These are phyloP conservation scores for Malus sieversii DNA, from an alignment of 306 rosid genomes.

Conservation along the genomic window DNA sequence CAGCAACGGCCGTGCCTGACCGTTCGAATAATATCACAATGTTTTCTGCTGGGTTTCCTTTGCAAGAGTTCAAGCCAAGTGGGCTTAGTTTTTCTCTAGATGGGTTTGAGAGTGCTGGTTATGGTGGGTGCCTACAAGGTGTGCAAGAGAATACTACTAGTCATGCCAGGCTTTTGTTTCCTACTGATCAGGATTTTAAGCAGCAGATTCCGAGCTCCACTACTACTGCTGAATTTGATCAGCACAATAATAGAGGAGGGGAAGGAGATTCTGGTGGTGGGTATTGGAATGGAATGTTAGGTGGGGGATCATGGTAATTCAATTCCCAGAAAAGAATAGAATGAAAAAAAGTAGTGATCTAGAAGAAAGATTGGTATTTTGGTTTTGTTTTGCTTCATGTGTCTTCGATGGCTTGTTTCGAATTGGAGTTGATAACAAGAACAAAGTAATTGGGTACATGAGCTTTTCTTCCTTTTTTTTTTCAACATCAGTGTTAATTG, in stretches of 20 bases:
- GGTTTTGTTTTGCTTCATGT: constrained; percentile 8
- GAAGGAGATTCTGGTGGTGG: constrained; percentile 55
- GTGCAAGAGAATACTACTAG: constrained; percentile 32
- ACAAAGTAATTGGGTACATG: constrained; percentile 44
- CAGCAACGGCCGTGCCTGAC: constrained; percentile 11
- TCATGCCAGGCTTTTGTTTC: constrained; percentile 80
- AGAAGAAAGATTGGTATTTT: constrained; percentile 17
- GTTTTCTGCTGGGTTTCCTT: constrained; percentile 40
- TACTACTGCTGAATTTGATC: constrained; percentile 26
- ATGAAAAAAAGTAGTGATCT: neutral
- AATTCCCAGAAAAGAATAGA: neutral
- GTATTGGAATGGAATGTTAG: constrained; percentile 88
- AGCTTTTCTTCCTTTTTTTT: constrained; percentile 8
- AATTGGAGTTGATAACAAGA: constrained; percentile 29
- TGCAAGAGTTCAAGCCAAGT: constrained; percentile 66
- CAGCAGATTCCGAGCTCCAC: constrained; percentile 51
- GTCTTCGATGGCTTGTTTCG: constrained; percentile 24
- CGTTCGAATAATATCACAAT: constrained; percentile 18
- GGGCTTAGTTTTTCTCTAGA: constrained; percentile 55
- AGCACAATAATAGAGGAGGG: constrained; percentile 35
- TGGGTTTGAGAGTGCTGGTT: constrained; percentile 55
- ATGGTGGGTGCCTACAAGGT: constrained; percentile 48
- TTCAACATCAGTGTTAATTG: neutral
- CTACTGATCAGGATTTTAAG: constrained; percentile 55
- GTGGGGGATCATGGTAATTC: constrained; percentile 85